Conservation (phyloP, 257 asterid species). For the Nicotiana attenuata region DNA sequence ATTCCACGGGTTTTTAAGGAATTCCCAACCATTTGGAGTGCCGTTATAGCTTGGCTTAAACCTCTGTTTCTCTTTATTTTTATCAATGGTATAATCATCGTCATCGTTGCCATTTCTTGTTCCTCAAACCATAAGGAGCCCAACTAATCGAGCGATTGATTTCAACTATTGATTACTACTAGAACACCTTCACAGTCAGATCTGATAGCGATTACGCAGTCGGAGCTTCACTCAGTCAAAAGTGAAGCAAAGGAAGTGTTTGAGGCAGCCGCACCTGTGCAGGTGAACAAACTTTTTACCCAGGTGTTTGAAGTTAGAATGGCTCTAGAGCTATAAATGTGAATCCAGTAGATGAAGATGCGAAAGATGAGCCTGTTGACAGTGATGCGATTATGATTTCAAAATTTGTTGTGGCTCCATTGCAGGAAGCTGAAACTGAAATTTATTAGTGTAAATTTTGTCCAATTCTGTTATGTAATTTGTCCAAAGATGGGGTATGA, state of each 20-base stretch:
- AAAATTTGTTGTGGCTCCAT: not conserved
- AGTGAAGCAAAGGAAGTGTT: not conserved
- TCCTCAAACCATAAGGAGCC: conserved; percentile 16
- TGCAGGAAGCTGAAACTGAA: conserved; percentile 18
- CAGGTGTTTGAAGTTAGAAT: conserved; percentile 3
- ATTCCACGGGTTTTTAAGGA: too few species aligned
- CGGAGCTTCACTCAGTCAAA: not conserved
- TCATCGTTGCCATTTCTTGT: conserved; percentile 55
- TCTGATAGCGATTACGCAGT: conserved; percentile 9
- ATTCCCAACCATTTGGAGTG: too few species aligned
- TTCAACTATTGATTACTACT: conserved; percentile 21
- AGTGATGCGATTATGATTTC: conserved; percentile 22
- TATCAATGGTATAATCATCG: conserved; percentile 18
- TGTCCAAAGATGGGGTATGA: too few species aligned
- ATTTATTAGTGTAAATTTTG: not conserved
- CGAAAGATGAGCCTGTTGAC: conserved; percentile 3
- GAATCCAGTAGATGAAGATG: conserved; percentile 11
- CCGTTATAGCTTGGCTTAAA: too few species aligned
- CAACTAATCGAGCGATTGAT: conserved; percentile 4
- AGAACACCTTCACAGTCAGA: conserved; percentile 29
- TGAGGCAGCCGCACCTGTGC: not conserved
- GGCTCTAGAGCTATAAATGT: conserved; percentile 19
- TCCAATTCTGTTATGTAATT: too few species aligned
- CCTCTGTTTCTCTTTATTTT: too few species aligned
- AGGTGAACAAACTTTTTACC: too few species aligned